Base-by-base conservation (phyloP, 1,284 basidiomycete species). In the Ceratobasidium sp. region DNA sequence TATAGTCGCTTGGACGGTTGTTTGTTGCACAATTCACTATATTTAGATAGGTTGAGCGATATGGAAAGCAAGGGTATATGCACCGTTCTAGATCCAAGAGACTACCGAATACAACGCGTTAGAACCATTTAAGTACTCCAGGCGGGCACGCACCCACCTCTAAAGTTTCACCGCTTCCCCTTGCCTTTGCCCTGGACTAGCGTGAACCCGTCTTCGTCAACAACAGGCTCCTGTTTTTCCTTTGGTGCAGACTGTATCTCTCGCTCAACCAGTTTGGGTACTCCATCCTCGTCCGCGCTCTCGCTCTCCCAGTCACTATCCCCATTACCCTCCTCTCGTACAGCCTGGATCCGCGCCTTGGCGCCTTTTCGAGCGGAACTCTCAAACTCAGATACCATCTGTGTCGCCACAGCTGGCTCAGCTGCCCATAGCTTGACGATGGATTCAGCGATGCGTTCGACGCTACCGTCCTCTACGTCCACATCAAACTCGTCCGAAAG, bases 201-300 rank as follows among this genome's bases (percentile, higher is more conserved):
- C 1, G 92, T 94, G 82, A 97, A 97, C 0, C 96, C 96, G 78
- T 97, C 95, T 78, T 95, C 93, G 81, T 96, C 96, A 0, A 96
- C 88, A 71, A 93, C 89, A 0, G 92, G 92, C 82, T 93, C 92
- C 64, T 88, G 85, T 75, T 66, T 75, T 52, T 75, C 73, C 42
- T 57, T 65, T 2, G 62, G 73, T 5, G 48, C 48, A 64, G 48
- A 28, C 38, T 75, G 73, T 84, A 86, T 57, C 83, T 83, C 78
- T 82, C 80, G 33, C 65, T 84, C 83, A 6, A 92, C 82, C 46
- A 93, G 85, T 81, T 88, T 86, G 2, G 93, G 92, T 4, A 86
- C 86, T 23, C 88, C 88, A 23, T 82, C 84, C 33, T 87, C 88
- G 46, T 88, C 88, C 33, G 86, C 87, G 54, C 84, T 84, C 54